Conservation (phyloP, 2,329 filamentous ascomycete species). For the Fusarium palustre region DNA sequence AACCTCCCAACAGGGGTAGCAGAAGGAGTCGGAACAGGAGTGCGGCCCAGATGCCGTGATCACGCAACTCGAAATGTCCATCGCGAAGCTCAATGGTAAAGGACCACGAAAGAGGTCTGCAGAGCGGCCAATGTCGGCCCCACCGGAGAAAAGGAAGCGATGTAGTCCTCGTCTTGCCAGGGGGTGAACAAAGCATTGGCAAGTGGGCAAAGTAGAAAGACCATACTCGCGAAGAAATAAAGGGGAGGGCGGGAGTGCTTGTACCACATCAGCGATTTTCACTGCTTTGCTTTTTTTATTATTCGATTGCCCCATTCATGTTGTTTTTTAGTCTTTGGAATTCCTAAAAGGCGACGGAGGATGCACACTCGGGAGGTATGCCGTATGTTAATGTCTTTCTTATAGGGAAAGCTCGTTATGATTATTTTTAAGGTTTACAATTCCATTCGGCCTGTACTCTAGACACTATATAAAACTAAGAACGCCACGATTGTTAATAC, state of each 20-base stretch:
- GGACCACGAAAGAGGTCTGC: conserved; percentile 16
- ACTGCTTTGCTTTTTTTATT: conserved; percentile 17
- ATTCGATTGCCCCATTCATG: conserved; percentile 20
- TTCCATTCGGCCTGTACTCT: conserved; percentile 42
- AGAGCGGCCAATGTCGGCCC: conserved; percentile 1
- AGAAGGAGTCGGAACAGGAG: conserved; percentile 14
- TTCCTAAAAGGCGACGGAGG: conserved; percentile 24
- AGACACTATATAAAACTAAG: conserved; percentile 41
- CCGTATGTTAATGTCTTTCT: conserved; percentile 16
- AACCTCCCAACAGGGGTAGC: conserved; percentile 3
- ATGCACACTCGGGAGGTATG: conserved; percentile 18
- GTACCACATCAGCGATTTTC: conserved; percentile 40
- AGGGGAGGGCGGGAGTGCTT: conserved; percentile 11
- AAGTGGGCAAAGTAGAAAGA: conserved; percentile 1
- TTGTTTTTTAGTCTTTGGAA: conserved; percentile 29
- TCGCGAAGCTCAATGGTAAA: not conserved
- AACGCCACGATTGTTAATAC: conserved; percentile 30
- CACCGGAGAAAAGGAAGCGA: conserved; percentile 18
- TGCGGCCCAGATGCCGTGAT: not conserved
- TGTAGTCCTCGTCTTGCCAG: conserved; percentile 9
- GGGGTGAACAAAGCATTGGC: not conserved
- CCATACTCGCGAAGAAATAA: conserved; percentile 14
- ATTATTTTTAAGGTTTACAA: conserved; percentile 10
- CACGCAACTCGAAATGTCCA: not conserved
- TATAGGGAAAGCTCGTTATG: conserved; percentile 18